A percentile compares a stretch with the other conserved stretches of the same genome.
Evolutionary conservation across 495 filamentous ascomycete genomes (phyloP).

Genomic region (Amniculicola lignicola): DNA sequence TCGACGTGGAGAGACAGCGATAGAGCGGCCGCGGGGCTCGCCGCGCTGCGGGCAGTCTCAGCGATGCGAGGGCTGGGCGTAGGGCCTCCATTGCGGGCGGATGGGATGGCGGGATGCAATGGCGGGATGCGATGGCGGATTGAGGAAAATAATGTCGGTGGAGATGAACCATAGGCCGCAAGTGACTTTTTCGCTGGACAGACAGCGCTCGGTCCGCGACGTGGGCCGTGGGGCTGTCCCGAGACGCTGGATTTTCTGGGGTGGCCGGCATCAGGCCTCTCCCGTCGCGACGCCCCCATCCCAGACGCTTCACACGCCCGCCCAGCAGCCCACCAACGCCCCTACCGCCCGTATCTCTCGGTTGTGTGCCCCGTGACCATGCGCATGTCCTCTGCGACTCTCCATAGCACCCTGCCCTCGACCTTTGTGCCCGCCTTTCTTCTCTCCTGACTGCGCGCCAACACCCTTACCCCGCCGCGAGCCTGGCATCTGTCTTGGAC

Average conservation of each 20-base stretch:
- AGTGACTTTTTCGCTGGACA: neutral
- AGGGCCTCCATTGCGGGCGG: constrained; percentile 14
- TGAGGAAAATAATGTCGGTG: neutral
- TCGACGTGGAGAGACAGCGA: constrained; percentile 53
- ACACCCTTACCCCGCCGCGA: neutral
- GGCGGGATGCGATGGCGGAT: neutral
- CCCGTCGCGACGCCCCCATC: neutral
- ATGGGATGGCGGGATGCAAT: neutral
- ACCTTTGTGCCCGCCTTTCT: neutral
- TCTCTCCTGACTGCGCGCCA: neutral
- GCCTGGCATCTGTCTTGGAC: neutral
- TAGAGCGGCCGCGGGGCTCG: constrained; percentile 12
- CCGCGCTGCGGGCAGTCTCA: constrained; percentile 9
- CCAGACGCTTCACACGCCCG: neutral
- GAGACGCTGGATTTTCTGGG: neutral
- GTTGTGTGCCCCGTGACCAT: constrained; percentile 8
- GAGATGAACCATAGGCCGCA: neutral
- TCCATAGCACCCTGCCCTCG: neutral
- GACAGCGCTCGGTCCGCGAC: constrained; percentile 5
- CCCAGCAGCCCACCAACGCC: neutral
- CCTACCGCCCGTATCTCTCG: too few species aligned
- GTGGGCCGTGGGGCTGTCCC: neutral
- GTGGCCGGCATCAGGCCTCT: neutral
- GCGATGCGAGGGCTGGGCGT: constrained; percentile 8
- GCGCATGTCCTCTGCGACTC: neutral